Base-by-base conservation (phyloP, 176 grass and related monocot genomes). In the Calamus simplicifolius region DNA sequence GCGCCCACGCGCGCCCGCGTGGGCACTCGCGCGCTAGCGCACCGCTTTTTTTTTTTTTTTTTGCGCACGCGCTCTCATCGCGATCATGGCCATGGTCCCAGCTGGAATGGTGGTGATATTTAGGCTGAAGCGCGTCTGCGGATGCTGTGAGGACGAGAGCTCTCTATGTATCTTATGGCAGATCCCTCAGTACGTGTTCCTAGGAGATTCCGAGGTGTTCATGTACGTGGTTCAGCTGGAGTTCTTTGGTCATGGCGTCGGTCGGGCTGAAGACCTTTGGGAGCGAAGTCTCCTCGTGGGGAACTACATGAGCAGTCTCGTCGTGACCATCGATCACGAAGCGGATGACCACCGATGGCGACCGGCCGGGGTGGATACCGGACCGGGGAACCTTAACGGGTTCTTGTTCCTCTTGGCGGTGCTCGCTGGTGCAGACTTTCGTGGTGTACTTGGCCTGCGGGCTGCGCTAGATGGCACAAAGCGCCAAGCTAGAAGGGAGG, bases 191-290 rank as follows among this genome's bases (percentile, higher is more conserved):
- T 63, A 63, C 38, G 49, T 16, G 35, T 14, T 63, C 19, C 43
- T 63, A n/a, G 60, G 60, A 21, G 60, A 29, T 6, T 63, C 60
- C 4, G 60, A 63, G 60, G 60, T 63, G 60, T 63, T 63, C 38
- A 63, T 63, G 60, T 63, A 63, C 7, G 60, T 63, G 17, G 60
- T 29, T 63, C 60, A 63, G 35, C 18, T 63, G 7, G 60, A 63
- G 60, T 63, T 63, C 60, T 63, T 63, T 19, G 49, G 49, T 21
- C n/a, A 29, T 48, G 4, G 60, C 60, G 3, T 38, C 60, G 2
- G 18, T 48, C 10, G 60, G 60, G 1, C 60, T 63, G 18, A 63
- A 63, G 38, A 63, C 35, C 35, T 63, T 63, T 12, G 60, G 60
- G 18, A 63, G 60, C 17, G 60, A n/a, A n/a, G n/a, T n/a, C 60